Percentiles rank a stretch among this genome's conserved stretches.
Evolutionary conservation across 495 filamentous ascomycete genomes (phyloP).

Genomic region (Penicillium tannophilum): DNA sequence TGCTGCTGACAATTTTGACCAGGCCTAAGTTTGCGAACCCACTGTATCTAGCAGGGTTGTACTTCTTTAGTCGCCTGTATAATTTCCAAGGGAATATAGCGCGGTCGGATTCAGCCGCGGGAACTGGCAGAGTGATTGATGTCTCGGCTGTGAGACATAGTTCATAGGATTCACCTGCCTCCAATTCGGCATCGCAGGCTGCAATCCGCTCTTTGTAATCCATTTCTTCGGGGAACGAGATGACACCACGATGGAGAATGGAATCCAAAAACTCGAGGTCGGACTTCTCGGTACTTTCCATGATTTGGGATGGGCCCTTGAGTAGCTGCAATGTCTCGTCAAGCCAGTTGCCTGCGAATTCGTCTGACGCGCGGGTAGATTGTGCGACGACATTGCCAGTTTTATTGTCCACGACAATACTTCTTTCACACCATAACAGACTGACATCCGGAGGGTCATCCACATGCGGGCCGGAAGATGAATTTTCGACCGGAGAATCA

Average conservation of each 20-base stretch:
- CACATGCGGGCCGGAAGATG: constrained; percentile 16
- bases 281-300: constrained; percentile 7
- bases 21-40: constrained; percentile 74
- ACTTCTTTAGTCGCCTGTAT: constrained; percentile 67
- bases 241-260: constrained; percentile 32
- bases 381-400: constrained; percentile 66
- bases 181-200: constrained; percentile 71
- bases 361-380: constrained; percentile 44
- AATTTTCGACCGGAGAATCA: neutral
- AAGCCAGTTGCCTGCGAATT: constrained; percentile 41
- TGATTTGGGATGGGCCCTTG: constrained; percentile 2
- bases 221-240: constrained; percentile 49
- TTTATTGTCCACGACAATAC: constrained; percentile 77
- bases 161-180: constrained; percentile 87
- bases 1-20: constrained; percentile 75
- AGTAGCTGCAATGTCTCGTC: constrained; percentile 33
- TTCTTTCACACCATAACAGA: constrained; percentile 76
- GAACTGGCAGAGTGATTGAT: constrained; percentile 50
- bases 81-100: constrained; percentile 61
- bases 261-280: constrained; percentile 34
- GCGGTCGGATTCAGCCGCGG: constrained; percentile 21
- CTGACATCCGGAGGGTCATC: constrained; percentile 69
- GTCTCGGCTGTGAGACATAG: constrained; percentile 84
- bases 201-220: constrained; percentile 66
- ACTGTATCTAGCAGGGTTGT: constrained; percentile 85